Conservation (phyloP, 228 moss, liverwort and hornwort species). For the Sphagnum magellanicum region DNA sequence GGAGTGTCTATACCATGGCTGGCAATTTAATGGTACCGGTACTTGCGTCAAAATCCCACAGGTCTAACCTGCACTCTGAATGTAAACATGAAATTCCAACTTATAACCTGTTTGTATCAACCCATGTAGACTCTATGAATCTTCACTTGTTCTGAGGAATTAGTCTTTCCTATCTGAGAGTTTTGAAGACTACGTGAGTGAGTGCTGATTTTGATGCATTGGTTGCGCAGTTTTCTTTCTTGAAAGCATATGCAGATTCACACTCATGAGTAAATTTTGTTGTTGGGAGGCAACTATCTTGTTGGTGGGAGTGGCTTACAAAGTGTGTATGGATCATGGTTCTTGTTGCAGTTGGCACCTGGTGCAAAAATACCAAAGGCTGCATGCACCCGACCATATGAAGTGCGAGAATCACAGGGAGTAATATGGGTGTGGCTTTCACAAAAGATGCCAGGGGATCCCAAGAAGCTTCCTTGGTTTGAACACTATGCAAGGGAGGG, state of each 20-base stretch:
- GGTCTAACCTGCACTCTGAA: slow-evolving; percentile 21
- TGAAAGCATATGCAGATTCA: too few species aligned
- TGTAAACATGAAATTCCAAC: not conserved
- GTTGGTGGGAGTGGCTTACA: too few species aligned
- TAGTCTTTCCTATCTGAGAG: too few species aligned
- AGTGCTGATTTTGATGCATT: too few species aligned
- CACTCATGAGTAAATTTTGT: too few species aligned
- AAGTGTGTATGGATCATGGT: not conserved
- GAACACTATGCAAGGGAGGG: slow-evolving; percentile 58
- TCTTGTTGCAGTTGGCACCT: slow-evolving; percentile 47
- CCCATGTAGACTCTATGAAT: too few species aligned
- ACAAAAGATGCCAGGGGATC: slow-evolving; percentile 39
- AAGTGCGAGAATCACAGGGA: slow-evolving; percentile 66
- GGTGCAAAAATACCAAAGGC: slow-evolving; percentile 78
- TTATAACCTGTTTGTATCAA: too few species aligned
- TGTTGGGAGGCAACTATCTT: too few species aligned
- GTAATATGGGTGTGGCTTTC: slow-evolving; percentile 93
- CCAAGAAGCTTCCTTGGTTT: slow-evolving; percentile 62
- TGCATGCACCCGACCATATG: slow-evolving; percentile 72
- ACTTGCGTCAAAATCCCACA: slow-evolving; percentile 81
- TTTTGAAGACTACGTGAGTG: too few species aligned
- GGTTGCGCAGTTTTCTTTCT: too few species aligned
- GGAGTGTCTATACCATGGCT: slow-evolving; percentile 94
- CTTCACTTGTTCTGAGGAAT: too few species aligned
- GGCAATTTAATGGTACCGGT: slow-evolving; percentile 82